These are phyloP conservation scores for Cyberlindnera samutprakarnensis DNA, from an alignment of 805 yeast genomes.

Conservation along the genomic window DNA sequence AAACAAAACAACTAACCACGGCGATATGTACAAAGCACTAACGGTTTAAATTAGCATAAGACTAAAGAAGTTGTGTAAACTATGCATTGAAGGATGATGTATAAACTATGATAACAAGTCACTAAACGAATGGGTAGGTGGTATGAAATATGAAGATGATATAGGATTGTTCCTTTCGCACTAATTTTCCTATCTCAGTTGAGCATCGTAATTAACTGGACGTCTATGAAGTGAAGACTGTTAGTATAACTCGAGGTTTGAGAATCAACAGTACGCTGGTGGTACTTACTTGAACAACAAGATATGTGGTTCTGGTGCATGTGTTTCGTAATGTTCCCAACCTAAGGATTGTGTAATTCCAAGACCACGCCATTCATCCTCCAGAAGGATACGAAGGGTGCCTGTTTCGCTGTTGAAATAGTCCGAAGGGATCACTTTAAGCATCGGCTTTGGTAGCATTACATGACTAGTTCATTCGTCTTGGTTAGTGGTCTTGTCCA, in stretches of 20 bases:
- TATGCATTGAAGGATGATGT: too few relatives aligned
- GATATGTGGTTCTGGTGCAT: constrained; percentile 97
- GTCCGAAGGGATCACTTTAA: constrained; percentile 88
- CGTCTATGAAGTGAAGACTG: too few relatives aligned
- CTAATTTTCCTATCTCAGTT: constrained; percentile 4
- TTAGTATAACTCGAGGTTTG: too few relatives aligned
- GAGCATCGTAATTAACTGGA: constrained; percentile 40
- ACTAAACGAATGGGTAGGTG: too few relatives aligned
- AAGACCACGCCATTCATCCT: constrained; percentile 97
- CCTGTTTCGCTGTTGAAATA: constrained; percentile 93
- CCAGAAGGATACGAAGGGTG: constrained; percentile 79
- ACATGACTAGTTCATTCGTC: constrained; percentile 58
- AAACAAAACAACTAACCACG: too few relatives aligned
- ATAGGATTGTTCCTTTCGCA: too few relatives aligned
- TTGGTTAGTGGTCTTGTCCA: constrained; percentile 1
- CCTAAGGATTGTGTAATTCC: constrained; percentile 97
- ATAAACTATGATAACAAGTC: too few relatives aligned
- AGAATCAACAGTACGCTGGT: too few relatives aligned
- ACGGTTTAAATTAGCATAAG: too few relatives aligned
- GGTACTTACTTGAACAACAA: constrained; percentile 63
- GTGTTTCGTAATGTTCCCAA: constrained; percentile 97
- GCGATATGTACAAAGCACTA: too few relatives aligned
- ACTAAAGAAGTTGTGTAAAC: too few relatives aligned
- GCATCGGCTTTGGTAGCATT: constrained; percentile 92
- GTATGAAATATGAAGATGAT: too few relatives aligned